Evolutionary conservation across 129 eudicot species (phyloP).

Genomic region (Saposhnikovia divaricata): DNA sequence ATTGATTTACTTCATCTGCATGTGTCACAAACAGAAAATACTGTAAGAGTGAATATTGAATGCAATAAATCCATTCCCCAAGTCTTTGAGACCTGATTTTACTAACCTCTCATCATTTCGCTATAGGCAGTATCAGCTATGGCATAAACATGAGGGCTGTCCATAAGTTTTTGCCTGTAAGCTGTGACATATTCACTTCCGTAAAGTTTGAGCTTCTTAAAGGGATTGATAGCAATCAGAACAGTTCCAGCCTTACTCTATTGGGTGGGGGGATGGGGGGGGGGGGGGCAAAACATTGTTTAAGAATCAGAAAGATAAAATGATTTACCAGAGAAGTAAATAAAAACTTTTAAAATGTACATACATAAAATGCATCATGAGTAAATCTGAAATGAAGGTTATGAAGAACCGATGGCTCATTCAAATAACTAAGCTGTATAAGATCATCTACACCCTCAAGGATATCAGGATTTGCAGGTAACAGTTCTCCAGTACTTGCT

Average conservation of each 20-base stretch:
- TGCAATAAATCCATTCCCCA: not conserved
- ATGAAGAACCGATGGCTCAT: constrained; percentile 91
- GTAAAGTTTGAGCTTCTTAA: constrained; percentile 50
- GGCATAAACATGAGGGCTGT: constrained; percentile 80
- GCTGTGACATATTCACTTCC: constrained; percentile 56
- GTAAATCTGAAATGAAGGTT: constrained; percentile 67
- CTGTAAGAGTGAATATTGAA: constrained; percentile 4
- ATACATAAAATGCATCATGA: constrained; percentile 67
- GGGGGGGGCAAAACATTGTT: constrained; percentile 17
- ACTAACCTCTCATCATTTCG: constrained; percentile 70
- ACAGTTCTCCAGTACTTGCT: constrained; percentile 52
- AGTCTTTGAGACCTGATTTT: constrained; percentile 4
- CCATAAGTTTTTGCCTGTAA: constrained; percentile 70
- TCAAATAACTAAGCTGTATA: constrained; percentile 76
- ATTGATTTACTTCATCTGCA: constrained; percentile 79
- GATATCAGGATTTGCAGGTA: constrained; percentile 87
- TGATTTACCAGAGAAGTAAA: not conserved
- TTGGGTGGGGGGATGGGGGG: constrained; percentile 19
- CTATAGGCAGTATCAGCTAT: constrained; percentile 61
- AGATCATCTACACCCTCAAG: constrained; percentile 90
- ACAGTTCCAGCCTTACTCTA: constrained; percentile 93
- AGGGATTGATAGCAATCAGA: constrained; percentile 80
- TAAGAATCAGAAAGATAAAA: not conserved
- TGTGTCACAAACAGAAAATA: constrained; percentile 14
- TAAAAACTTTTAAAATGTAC: constrained; percentile 12